Evolutionary conservation across 495 filamentous ascomycete genomes (phyloP).

Genomic region (Lophium mytilinum): DNA sequence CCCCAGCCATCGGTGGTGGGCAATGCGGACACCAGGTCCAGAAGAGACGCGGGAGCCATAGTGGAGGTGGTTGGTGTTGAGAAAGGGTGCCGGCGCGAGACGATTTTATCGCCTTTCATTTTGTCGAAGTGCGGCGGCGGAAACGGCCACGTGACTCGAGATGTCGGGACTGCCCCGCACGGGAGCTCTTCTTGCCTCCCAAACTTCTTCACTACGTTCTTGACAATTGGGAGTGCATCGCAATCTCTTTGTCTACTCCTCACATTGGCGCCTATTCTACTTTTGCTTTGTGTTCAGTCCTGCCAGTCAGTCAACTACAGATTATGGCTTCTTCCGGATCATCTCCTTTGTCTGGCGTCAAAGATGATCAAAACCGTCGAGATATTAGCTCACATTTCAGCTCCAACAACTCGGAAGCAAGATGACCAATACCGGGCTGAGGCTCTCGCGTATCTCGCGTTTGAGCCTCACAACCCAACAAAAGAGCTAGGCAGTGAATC

Average conservation of each 20-base stretch:
- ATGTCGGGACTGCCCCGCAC: too few species aligned
- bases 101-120: background rate
- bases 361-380: conserved; percentile 18
- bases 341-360: background rate
- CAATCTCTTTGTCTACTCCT: background rate
- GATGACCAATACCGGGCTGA: conserved; percentile 30
- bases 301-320: background rate
- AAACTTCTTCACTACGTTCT: too few species aligned
- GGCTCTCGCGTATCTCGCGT: conserved; percentile 29
- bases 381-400: conserved; percentile 33
- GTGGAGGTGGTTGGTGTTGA: conserved; percentile 14
- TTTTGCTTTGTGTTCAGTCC: background rate
- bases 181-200: too few species aligned
- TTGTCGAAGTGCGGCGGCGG: conserved; percentile 3
- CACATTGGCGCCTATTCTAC: background rate
- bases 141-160: too few species aligned
- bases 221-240: too few species aligned
- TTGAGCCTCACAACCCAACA: conserved; percentile 9
- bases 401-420: conserved; percentile 23
- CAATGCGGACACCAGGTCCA: conserved; percentile 51
- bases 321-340: background rate
- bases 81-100: background rate
- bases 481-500: background rate
- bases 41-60: conserved; percentile 51
- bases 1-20: conserved; percentile 74